Percentiles rank a stretch among this genome's conserved stretches.
Evolutionary conservation across 129 eudicot species (phyloP).

Genomic region (Pseudognaphalium luteoalbum): DNA sequence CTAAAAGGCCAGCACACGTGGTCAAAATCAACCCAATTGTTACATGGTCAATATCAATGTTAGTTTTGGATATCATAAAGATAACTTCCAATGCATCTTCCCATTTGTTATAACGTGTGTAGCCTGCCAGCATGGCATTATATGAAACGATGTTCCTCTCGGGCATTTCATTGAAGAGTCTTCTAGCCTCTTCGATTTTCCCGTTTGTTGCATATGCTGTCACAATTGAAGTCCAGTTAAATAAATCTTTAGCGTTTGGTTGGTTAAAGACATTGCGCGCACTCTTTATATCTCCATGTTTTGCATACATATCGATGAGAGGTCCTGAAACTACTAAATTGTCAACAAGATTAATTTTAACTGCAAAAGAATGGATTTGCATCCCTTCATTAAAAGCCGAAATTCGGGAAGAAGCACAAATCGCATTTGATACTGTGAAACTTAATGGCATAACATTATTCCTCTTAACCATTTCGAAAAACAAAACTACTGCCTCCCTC

Average conservation of each 20-base stretch:
- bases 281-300: constrained; percentile 52
- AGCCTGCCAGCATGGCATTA: constrained; percentile 89
- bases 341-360: constrained; percentile 46
- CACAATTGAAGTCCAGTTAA: constrained; percentile 65
- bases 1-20: constrained; percentile 61
- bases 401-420: constrained; percentile 67
- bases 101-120: constrained; percentile 47
- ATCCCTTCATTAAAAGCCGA: constrained; percentile 46
- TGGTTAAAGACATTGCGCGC: constrained; percentile 51
- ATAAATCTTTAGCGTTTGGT: constrained; percentile 42
- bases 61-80: constrained; percentile 35
- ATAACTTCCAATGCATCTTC: constrained; percentile 71
- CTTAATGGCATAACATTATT: constrained; percentile 54
- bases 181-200: constrained; percentile 47
- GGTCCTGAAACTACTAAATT: constrained; percentile 61
- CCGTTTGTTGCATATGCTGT: constrained; percentile 66
- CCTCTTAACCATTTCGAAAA: constrained; percentile 43
- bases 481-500: constrained; percentile 50
- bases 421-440: constrained; percentile 60
- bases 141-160: constrained; percentile 65
- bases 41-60: constrained; percentile 42
- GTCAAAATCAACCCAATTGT: constrained; percentile 60
- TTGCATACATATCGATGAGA: constrained; percentile 61
- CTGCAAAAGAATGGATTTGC: constrained; percentile 65
- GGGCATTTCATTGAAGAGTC: constrained; percentile 73